Percentiles rank a stretch among this genome's conserved stretches.
Evolutionary conservation across 768 basidiomycete genomes (phyloP).

Genomic region (Mycena crocata): DNA sequence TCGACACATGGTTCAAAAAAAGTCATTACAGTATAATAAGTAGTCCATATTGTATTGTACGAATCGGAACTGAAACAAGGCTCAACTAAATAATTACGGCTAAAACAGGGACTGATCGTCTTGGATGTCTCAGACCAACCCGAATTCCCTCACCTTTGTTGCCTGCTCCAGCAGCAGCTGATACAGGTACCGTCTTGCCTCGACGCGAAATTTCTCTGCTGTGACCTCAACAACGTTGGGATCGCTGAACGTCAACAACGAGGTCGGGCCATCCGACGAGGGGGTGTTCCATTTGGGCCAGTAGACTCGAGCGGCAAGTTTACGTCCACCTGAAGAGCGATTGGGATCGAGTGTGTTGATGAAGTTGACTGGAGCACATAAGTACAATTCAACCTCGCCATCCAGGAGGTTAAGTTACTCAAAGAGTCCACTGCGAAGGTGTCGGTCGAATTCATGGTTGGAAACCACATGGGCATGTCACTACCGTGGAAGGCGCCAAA

Average conservation of each 20-base stretch:
- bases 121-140: too few species aligned
- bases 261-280: background rate
- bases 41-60: too few species aligned
- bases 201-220: background rate
- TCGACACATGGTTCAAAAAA: too few species aligned
- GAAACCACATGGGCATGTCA: background rate
- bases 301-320: background rate
- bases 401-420: too few species aligned
- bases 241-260: constrained; percentile 9
- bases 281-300: constrained; percentile 2
- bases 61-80: too few species aligned
- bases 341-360: constrained; percentile 13
- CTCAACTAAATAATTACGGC: too few species aligned
- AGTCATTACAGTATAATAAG: too few species aligned
- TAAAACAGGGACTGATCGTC: too few species aligned
- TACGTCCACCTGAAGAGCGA: background rate
- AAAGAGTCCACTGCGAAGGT: background rate
- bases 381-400: background rate
- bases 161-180: background rate
- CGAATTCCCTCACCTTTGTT: too few species aligned
- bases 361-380: background rate
- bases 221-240: background rate
- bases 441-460: background rate
- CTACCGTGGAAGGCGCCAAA: background rate
- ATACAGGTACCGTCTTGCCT: background rate